Evolutionary conservation across 306 rosid species (phyloP).

Genomic region (Casuarina glauca): DNA sequence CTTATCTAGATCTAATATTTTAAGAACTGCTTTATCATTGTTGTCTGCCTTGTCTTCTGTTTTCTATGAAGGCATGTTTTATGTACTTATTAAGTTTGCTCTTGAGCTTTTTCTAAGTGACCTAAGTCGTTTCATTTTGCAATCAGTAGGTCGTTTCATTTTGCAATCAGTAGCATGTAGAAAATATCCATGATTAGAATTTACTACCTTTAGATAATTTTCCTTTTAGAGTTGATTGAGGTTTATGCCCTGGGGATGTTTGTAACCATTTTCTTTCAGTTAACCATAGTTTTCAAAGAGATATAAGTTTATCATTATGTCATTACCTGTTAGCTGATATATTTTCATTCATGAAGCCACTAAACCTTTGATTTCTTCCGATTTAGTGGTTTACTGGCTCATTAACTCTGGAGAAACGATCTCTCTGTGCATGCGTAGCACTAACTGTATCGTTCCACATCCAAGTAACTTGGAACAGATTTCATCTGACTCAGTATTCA

Average conservation of each 20-base stretch:
- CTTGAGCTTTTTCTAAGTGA: background rate
- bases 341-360: background rate
- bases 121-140: no score
- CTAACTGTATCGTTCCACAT: background rate
- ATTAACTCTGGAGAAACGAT: background rate
- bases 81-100: background rate
- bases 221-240: background rate
- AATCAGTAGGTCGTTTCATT: background rate
- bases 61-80: no score
- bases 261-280: background rate
- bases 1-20: background rate
- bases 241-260: constrained; percentile 1
- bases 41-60: background rate
- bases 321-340: no score
- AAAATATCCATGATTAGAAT: no score
- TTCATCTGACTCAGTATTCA: constrained; percentile 23
- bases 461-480: constrained; percentile 9
- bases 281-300: background rate
- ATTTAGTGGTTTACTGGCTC: background rate
- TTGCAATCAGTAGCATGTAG: background rate
- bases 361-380: background rate
- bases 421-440: background rate
- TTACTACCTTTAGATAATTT: background rate
- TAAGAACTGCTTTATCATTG: no score
- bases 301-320: no score